Conservation (phyloP, 257 asterid species). For the Capsicum chinense region DNA sequence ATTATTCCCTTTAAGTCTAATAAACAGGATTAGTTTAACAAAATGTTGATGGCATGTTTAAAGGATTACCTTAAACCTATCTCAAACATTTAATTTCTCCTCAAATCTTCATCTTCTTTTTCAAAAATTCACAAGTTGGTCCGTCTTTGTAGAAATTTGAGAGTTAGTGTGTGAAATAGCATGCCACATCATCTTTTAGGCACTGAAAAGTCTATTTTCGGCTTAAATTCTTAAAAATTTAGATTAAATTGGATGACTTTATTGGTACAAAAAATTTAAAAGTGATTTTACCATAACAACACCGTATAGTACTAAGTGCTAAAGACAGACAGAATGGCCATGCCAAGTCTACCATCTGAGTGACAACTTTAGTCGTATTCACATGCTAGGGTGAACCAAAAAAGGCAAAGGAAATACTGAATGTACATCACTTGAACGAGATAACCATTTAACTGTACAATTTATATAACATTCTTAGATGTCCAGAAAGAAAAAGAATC, state of each 20-base stretch:
- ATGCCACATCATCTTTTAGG: neutral
- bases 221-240: neutral
- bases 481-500: neutral
- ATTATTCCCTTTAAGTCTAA: too few relatives aligned
- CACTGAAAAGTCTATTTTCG: neutral
- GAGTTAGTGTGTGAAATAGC: neutral
- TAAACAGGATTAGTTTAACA: too few relatives aligned
- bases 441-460: neutral
- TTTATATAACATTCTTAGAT: neutral
- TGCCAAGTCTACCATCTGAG: neutral
- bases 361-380: neutral
- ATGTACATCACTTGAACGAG: neutral
- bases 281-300: neutral
- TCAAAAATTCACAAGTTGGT: too few relatives aligned
- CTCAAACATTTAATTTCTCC: too few relatives aligned
- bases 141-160: too few relatives aligned
- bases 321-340: neutral
- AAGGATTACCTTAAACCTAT: too few relatives aligned
- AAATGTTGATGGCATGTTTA: too few relatives aligned
- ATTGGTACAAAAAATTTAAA: neutral
- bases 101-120: too few relatives aligned
- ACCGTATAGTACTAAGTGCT: neutral
- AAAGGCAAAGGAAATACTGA: neutral
- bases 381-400: neutral
- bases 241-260: neutral